Evolutionary conservation across 148 eudicot species (phyloP), one percentile per base, ranked within the genome.

Genomic region (Heliosperma pusillum): DNA sequence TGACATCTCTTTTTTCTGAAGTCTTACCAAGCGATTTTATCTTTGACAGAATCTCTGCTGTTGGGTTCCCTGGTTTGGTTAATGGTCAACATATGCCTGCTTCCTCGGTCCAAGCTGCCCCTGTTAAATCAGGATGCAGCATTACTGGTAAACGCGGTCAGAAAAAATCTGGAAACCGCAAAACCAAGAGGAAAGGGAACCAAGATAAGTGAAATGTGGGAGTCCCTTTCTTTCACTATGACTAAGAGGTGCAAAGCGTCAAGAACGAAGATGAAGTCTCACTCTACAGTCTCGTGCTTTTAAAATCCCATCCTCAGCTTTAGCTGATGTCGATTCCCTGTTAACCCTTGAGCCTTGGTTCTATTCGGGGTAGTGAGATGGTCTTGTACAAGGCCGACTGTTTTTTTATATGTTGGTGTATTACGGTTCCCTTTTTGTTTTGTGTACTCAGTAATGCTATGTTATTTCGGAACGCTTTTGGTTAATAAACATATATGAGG

Each of bases 41-140:
- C 72, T 3, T 78, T 47, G 45, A 74, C 96, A 95, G 99, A 95
- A 90, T 86, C 92, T 93, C 98, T 95, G 98, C 97, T 95, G 99
- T 86, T 95, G 97, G 97, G 89, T 92, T 95, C 97, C 97, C 99
- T 92, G 99, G 97, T 90, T 90, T 93, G 99, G 91, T 86, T 92
- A 74, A 86, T 95, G 93, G 96, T 82, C 87, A 85, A 85, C 86
- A 79, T 85, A 74, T 88, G 88, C 86, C 93, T 87, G 83, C 80
- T 86, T 71, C 87, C 87, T 60, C 87, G 74, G 42, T 84, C 89
- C 76, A 71, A 59, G 33, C 82, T 79, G 78, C 79, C 60, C 78
- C 85, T 75, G 72, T 76, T 61, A 73, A 82, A 71, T 83, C 87
- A 75, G 87, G 89, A 79, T 76, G 84, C 78, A 82, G 86, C 61